Evolutionary conservation across 495 filamentous ascomycete species (phyloP).

Genomic region (Delitschia confertaspora): DNA sequence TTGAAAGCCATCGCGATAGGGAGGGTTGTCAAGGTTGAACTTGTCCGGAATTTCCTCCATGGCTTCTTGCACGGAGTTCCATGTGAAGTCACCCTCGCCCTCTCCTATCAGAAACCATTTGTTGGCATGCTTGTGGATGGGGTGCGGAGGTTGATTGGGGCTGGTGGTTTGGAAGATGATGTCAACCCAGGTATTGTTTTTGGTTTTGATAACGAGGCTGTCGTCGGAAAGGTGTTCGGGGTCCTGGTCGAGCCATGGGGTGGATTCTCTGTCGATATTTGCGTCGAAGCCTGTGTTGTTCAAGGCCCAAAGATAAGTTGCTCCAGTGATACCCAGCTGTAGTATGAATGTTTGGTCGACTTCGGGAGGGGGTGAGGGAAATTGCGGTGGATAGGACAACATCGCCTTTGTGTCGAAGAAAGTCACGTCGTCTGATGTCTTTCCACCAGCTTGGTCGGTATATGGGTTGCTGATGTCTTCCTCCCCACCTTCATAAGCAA

Average conservation of each 20-base stretch:
- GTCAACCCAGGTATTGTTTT: conserved; percentile 48
- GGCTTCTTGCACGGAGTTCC: conserved; percentile 45
- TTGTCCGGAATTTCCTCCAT: conserved; percentile 37
- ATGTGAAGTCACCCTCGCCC: conserved; percentile 44
- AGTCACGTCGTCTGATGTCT: conserved; percentile 33
- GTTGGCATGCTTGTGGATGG: conserved; percentile 57
- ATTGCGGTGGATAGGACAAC: conserved; percentile 37
- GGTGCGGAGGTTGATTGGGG: conserved; percentile 42
- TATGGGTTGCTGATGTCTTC: conserved; percentile 33
- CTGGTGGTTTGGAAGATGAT: conserved; percentile 41
- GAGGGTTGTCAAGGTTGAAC: conserved; percentile 50
- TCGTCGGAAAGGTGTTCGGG: conserved; percentile 28
- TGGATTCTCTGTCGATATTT: conserved; percentile 28
- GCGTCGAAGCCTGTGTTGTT: conserved; percentile 33
- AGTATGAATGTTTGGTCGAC: conserved; percentile 40
- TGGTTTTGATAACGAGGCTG: conserved; percentile 40
- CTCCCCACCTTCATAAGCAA: conserved; percentile 35
- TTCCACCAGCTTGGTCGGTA: conserved; percentile 37
- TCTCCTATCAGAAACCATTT: conserved; percentile 49
- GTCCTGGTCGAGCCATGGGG: conserved; percentile 42
- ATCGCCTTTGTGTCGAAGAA: conserved; percentile 35
- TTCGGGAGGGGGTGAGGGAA: conserved; percentile 32
- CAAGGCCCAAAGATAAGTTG: conserved; percentile 43
- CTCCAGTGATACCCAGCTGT: conserved; percentile 34
- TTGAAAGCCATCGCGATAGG: conserved; percentile 42